Evolutionary conservation across 1,284 basidiomycete species (phyloP).

Genomic region (Bondarzewia mesenterica): DNA sequence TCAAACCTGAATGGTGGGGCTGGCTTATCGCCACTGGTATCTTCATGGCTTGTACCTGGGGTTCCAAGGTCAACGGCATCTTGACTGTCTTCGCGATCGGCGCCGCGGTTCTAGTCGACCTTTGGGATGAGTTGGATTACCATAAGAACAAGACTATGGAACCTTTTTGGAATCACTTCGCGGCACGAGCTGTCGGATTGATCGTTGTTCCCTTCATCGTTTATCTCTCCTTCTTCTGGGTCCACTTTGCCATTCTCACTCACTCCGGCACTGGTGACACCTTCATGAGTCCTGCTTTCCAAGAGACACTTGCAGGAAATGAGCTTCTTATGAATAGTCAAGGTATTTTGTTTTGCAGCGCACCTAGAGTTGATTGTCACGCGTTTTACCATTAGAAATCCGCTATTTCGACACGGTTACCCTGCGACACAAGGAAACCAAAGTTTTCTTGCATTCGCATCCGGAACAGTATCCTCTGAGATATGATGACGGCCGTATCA

Average conservation of each 20-base stretch:
- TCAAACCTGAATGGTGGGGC: constrained; percentile 86
- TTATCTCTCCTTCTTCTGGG: constrained; percentile 95
- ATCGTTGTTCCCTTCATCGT: constrained; percentile 84
- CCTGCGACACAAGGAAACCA: constrained; percentile 87
- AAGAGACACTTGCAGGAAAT: constrained; percentile 91
- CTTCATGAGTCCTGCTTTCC: constrained; percentile 98
- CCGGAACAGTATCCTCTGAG: constrained; percentile 83
- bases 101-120: constrained; percentile 84
- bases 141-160: constrained; percentile 83
- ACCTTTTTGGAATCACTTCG: constrained; percentile 86
- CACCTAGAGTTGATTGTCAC: background rate
- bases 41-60: constrained; percentile 93
- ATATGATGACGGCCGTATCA: constrained; percentile 95
- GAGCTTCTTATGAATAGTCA: constrained; percentile 86
- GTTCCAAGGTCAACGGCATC: constrained; percentile 97
- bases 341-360: constrained; percentile 42
- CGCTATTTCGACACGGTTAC: constrained; percentile 89
- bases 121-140: constrained; percentile 93
- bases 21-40: constrained; percentile 91
- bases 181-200: constrained; percentile 79
- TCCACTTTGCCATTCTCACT: constrained; percentile 90
- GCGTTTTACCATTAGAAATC: constrained; percentile 54
- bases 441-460: constrained; percentile 92
- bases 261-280: constrained; percentile 88
- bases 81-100: constrained; percentile 90